Conservation (phyloP, 305 asterid species). For the Nicotiana rustica region DNA sequence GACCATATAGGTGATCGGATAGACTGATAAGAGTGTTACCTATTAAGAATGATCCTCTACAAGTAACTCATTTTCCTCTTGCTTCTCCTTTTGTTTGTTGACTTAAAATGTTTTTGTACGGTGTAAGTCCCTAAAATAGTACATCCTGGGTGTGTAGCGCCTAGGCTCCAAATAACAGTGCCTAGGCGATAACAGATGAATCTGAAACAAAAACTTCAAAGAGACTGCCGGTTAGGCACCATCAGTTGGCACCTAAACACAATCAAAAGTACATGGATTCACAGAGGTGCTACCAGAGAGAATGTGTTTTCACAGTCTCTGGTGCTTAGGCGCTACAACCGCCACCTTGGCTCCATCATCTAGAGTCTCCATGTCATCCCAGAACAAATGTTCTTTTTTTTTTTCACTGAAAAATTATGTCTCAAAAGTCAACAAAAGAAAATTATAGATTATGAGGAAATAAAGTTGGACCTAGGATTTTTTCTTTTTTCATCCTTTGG, state of each 20-base stretch:
- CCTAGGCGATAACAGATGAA: background rate
- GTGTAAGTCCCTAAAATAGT: background rate
- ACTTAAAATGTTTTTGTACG: too few relatives aligned
- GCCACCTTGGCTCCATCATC: conserved; percentile 14
- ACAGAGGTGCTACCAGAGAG: conserved; percentile 13
- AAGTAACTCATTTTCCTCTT: too few relatives aligned
- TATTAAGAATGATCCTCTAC: too few relatives aligned
- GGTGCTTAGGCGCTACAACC: conserved; percentile 3
- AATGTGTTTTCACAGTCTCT: conserved; percentile 14
- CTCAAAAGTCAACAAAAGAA: background rate
- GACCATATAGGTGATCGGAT: too few relatives aligned
- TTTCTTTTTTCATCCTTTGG: background rate
- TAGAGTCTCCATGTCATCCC: conserved; percentile 7
- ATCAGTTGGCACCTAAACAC: background rate
- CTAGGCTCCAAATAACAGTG: background rate
- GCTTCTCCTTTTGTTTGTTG: too few relatives aligned
- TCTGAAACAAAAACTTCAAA: conserved; percentile 27
- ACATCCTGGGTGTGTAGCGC: background rate
- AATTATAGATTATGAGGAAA: background rate
- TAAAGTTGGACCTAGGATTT: conserved; percentile 6
- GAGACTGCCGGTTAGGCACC: background rate
- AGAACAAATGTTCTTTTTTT: background rate
- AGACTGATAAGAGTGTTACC: too few relatives aligned
- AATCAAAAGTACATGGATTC: background rate
- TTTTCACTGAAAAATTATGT: background rate